Conservation (phyloP, 805 yeast species). For the Yarrowia alimentaria region DNA sequence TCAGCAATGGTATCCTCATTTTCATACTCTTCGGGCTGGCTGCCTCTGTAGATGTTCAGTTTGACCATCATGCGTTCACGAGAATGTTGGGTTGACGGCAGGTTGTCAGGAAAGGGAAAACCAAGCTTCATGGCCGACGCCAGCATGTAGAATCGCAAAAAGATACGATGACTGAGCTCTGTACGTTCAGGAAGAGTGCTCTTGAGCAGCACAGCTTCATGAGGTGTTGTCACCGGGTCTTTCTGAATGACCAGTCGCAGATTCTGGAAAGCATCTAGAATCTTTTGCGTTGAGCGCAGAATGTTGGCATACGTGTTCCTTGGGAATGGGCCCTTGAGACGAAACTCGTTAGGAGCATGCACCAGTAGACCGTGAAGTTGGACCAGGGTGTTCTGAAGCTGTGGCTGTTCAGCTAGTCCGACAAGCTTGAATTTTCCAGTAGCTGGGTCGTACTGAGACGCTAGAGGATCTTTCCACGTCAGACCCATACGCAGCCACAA, state of each 20-base stretch:
- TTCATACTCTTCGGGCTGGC: slow-evolving; percentile 19
- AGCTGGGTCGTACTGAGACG: slow-evolving; percentile 24
- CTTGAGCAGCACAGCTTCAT: slow-evolving; percentile 56
- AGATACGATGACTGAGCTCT: slow-evolving; percentile 70
- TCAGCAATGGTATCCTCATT: not conserved
- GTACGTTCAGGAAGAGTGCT: slow-evolving; percentile 52
- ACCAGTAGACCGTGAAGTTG: slow-evolving; percentile 60
- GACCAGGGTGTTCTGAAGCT: slow-evolving; percentile 54
- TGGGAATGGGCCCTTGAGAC: slow-evolving; percentile 75
- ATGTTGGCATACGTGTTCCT: slow-evolving; percentile 50
- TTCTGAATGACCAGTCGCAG: slow-evolving; percentile 65
- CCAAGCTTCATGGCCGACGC: slow-evolving; percentile 72
- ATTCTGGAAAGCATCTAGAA: slow-evolving; percentile 74
- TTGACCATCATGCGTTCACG: slow-evolving; percentile 66
- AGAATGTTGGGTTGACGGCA: slow-evolving; percentile 75
- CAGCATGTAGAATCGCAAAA: slow-evolving; percentile 62
- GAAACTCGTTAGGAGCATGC: slow-evolving; percentile 72
- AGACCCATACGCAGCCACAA: slow-evolving; percentile 81
- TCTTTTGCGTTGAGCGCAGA: slow-evolving; percentile 56
- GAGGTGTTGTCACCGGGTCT: slow-evolving; percentile 52
- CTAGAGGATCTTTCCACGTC: slow-evolving; percentile 73
- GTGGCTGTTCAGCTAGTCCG: slow-evolving; percentile 39
- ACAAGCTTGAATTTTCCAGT: slow-evolving; percentile 28
- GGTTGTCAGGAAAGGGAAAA: slow-evolving; percentile 71
- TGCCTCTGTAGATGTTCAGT: slow-evolving; percentile 54